Base-by-base conservation (phyloP, 75 land plant genomes). In the Sequoia sempervirens region DNA sequence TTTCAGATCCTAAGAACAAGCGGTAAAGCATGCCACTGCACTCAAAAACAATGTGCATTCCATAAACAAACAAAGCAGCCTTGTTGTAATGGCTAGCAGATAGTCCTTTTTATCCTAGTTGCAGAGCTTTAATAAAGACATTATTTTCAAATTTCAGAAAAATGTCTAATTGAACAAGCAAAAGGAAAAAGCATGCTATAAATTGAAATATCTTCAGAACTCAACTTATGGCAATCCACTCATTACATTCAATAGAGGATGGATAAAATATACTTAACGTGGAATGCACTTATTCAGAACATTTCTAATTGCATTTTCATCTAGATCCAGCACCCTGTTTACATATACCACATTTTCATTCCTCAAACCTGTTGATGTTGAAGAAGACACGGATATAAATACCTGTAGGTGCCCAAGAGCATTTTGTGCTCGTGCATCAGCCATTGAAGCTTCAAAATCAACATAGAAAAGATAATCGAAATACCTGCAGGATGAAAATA, bases 391-490 rank as follows among this genome's bases (percentile, higher is more conserved):
- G 61, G 83, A 83, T 56, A 61, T 50, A 46, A 37, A 75, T 75
- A 96, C 99, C 94, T 94, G 88, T n/a, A 97, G 70, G 84, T 97
- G 89, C 38, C 92, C 85, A 30, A 97, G 92, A 73, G 99, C 99
- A 87, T 97, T 97, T 83, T 96, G 95, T 68, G 99, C 91, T 34
- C 88, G 90, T 61, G 72, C 82, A 46, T 93, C 90, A 75, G 98
- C 99, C 99, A 96, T 94, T 64, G 99, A 96, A 78, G 96, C 99
- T 88, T 97, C 98, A 87, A 97, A 97, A 84, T 97, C 99, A 52
- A 97, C 90, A 87, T 96, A 96, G 86, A 96, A 97, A 26, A 96
- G 91, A 83, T 94, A 96, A 74, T 94, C 94, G 82, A 96, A 97
- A 81, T 91, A 94, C 87, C 98, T 97, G 92, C 76, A 70, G 36